A percentile compares a stretch with the other conserved stretches of the same genome.
Evolutionary conservation across 352 stramenopile genomes (phyloP).

Genomic region (Thraustochytrium sp.): DNA sequence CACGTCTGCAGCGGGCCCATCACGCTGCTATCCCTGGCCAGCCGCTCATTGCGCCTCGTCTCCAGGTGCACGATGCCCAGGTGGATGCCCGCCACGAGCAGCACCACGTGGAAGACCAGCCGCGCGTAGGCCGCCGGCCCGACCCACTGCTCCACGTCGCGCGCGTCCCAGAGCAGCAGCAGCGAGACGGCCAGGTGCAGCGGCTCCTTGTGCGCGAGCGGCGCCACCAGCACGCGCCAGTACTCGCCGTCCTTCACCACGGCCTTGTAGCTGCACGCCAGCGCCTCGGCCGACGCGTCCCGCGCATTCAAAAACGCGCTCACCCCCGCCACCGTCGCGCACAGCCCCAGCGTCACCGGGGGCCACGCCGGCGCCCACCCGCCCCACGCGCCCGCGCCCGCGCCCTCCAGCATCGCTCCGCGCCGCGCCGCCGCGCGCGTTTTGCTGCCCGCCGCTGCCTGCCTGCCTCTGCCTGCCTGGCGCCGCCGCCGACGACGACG

Average conservation of each 20-base stretch:
- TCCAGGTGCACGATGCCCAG: background rate
- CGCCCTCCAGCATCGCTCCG: background rate
- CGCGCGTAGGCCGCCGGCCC: background rate
- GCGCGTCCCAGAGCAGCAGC: background rate
- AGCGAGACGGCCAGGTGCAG: background rate
- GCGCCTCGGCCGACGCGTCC: background rate
- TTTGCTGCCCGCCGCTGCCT: too few species aligned
- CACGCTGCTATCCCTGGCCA: too few species aligned
- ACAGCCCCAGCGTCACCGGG: background rate
- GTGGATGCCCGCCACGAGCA: background rate
- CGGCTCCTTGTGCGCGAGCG: constrained; percentile 28
- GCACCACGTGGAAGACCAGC: background rate
- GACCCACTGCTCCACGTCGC: constrained; percentile 26
- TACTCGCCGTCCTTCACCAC: constrained; percentile 12
- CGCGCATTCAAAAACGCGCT: background rate
- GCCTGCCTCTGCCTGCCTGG: too few species aligned
- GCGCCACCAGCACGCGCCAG: background rate
- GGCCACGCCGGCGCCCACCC: background rate
- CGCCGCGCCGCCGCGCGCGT: too few species aligned
- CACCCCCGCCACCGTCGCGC: background rate
- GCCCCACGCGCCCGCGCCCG: background rate
- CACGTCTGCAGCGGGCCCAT: background rate
- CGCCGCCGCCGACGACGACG: too few species aligned
- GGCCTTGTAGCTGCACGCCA: constrained; percentile 34
- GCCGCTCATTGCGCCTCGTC: background rate